A percentile compares a stretch with the other conserved stretches of the same genome.
These are phyloP conservation scores for Dichotomopilus funicola DNA, from an alignment of 2,329 filamentous ascomycete species.

Conservation along the genomic window DNA sequence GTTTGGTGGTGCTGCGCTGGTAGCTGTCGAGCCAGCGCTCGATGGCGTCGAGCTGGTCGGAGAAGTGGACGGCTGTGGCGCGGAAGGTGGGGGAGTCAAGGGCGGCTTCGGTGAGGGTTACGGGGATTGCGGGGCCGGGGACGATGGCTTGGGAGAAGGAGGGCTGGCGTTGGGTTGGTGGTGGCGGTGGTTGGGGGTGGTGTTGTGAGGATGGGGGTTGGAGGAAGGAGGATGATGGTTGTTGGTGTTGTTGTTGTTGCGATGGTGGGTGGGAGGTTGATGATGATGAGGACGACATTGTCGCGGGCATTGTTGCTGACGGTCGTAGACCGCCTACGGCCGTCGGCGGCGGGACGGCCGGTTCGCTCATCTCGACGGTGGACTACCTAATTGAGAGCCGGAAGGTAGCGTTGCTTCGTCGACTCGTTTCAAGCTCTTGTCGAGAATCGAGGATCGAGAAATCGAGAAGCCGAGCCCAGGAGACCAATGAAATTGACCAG, in stretches of 20 bases:
- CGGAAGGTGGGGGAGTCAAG: constrained; percentile 96
- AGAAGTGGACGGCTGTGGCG: constrained; percentile 76
- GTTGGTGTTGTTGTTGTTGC: neutral
- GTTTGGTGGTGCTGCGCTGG: constrained; percentile 46
- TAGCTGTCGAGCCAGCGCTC: constrained; percentile 81
- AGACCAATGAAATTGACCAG: too few species aligned
- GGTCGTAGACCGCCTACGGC: constrained; percentile 9
- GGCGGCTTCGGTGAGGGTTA: constrained; percentile 86
- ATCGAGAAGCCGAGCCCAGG: too few species aligned
- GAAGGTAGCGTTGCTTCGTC: neutral
- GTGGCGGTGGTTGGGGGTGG: constrained; percentile 9
- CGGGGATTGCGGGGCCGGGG: constrained; percentile 53
- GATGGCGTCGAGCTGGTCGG: constrained; percentile 83
- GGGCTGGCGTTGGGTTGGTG: neutral
- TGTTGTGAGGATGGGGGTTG: constrained; percentile 6
- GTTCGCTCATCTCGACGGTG: constrained; percentile 12
- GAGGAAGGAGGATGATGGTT: constrained; percentile 1
- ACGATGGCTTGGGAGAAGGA: too few species aligned
- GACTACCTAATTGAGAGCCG: neutral
- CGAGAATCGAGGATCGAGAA: too few species aligned
- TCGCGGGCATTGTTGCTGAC: constrained; percentile 5
- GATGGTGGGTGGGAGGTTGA: constrained; percentile 1
- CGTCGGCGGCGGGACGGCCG: constrained; percentile 12
- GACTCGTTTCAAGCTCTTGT: too few species aligned
- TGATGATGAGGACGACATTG: constrained; percentile 1